Evolutionary conservation across 139 green algal species (phyloP).

Genomic region (Klebsormidium nitens): DNA sequence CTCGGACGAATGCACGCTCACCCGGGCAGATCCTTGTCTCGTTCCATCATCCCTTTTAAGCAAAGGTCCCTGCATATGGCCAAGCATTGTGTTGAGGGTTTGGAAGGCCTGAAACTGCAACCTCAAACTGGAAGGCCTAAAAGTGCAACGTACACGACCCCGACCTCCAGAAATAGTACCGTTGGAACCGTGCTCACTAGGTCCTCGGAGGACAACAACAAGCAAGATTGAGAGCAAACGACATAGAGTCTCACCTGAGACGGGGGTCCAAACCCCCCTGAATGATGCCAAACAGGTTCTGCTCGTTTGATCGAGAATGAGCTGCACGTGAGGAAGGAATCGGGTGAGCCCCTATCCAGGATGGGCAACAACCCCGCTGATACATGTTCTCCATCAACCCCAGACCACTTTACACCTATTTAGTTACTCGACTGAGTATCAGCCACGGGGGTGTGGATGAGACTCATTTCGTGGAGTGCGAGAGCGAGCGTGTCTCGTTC

Average conservation of each 20-base stretch:
- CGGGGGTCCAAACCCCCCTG: conserved; percentile 64
- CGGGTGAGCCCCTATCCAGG: neutral
- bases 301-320: conserved; percentile 68
- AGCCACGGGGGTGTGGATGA: no score
- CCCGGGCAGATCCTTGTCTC: conserved; percentile 59
- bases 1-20: conserved; percentile 8
- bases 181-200: neutral
- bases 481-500: no score
- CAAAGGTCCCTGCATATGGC: conserved; percentile 24
- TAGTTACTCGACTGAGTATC: no score
- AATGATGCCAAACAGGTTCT: conserved; percentile 81
- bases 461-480: no score
- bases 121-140: no score
- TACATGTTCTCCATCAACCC: no score
- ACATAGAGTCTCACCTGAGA: conserved; percentile 47
- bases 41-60: conserved; percentile 55
- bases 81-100: no score
- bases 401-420: no score
- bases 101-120: conserved; percentile 53
- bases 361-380: no score
- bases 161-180: neutral
- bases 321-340: conserved; percentile 48
- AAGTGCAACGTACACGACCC: no score
- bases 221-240: neutral
- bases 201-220: neutral